Conservation (phyloP, 2,329 filamentous ascomycete species). For the Botryotinia globosa region DNA sequence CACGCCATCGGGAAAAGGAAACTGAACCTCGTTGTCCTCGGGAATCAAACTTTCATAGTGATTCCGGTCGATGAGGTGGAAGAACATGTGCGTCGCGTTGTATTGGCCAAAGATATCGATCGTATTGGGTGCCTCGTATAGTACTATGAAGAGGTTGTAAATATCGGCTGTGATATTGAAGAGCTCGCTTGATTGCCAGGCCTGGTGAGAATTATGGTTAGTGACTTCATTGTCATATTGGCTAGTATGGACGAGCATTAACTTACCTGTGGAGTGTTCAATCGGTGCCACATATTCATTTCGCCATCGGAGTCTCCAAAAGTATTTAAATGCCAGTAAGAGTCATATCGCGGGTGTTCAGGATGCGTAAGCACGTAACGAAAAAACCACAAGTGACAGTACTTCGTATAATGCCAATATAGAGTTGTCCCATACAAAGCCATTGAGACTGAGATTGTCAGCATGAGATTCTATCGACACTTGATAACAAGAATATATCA, state of each 20-base stretch:
- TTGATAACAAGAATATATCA: not conserved
- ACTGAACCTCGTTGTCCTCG: not conserved
- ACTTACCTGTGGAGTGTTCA: conserved; percentile 3
- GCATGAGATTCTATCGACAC: not conserved
- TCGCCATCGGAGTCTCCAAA: accelerated
- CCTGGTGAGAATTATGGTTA: not conserved
- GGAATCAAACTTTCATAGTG: not conserved
- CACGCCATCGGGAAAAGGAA: conserved; percentile 1
- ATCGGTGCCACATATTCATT: not conserved
- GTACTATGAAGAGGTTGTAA: conserved; percentile 1
- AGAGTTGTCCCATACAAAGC: not conserved
- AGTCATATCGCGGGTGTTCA: not conserved
- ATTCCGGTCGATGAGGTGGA: not conserved
- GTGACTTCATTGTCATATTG: not conserved
- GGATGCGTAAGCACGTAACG: conserved; percentile 7
- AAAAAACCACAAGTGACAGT: not conserved
- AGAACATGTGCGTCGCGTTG: not conserved
- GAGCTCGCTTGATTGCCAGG: not conserved
- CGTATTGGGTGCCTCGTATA: not conserved
- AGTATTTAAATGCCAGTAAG: not conserved
- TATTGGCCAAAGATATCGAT: conserved; percentile 5
- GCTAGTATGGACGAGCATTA: too few species aligned
- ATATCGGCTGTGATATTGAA: conserved; percentile 11
- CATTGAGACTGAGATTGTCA: not conserved
- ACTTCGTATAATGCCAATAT: conserved; percentile 1